Evolutionary conservation across 2,329 filamentous ascomycete species (phyloP).

Genomic region (Neopestalotiopsis rosae): DNA sequence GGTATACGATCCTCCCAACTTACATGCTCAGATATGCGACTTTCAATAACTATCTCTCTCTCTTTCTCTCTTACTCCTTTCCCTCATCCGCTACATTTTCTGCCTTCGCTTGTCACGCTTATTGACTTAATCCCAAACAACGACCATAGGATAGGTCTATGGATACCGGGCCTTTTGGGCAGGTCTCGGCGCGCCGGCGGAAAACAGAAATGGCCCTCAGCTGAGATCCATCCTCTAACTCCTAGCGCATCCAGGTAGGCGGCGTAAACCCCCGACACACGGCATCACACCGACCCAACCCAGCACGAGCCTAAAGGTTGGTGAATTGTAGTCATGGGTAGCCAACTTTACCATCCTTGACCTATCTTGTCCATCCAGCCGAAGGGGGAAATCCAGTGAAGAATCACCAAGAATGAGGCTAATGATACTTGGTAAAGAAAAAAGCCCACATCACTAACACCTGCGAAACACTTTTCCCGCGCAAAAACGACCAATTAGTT

Average conservation of each 20-base stretch:
- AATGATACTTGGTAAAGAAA: too few species aligned
- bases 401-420: not conserved
- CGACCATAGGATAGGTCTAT: not conserved
- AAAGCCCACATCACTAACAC: not conserved
- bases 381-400: not conserved
- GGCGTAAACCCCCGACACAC: not conserved
- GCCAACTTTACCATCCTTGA: not conserved
- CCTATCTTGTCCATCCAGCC: not conserved
- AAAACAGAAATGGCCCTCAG: not conserved
- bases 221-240: not conserved
- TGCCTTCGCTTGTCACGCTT: not conserved
- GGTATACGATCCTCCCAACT: too few species aligned
- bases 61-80: not conserved
- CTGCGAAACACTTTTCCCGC: not conserved
- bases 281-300: not conserved
- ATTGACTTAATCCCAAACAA: not conserved
- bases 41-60: too few species aligned
- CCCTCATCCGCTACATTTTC: not conserved
- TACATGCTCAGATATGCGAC: too few species aligned
- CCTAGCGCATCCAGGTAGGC: not conserved
- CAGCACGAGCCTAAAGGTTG: not conserved
- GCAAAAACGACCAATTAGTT: not conserved
- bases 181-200: not conserved
- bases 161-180: not conserved
- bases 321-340: not conserved